Evolutionary conservation across 306 rosid genomes (phyloP), one percentile per base, ranked within the genome.

Genomic region (Lagenaria siceraria): DNA sequence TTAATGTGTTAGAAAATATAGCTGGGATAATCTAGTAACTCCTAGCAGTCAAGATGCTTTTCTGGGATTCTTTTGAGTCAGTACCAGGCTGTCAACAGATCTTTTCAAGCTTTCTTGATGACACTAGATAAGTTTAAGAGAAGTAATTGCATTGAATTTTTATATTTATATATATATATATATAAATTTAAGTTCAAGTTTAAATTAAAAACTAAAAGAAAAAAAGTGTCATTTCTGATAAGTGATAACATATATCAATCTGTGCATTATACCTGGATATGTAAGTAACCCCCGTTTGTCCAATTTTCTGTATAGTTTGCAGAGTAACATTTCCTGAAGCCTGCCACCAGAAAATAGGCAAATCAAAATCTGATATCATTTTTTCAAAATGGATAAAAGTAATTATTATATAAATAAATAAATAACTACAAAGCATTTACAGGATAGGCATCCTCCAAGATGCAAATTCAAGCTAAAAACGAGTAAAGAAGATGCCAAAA

Each of bases 281-380:
- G 85, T 84, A 95, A 83, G 94, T 89, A 71, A 92, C 99, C 80
- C 97, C 96, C 22, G 92, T 89, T 80, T 90, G 92, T 81, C 97
- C 99, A 74, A 95, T 92, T 80, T 85, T 76, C 71, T 85, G 86
- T 56, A 89, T 87, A 0, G 96, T 89, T 58, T 89, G 90, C 58
- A 90, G 87, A 66, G 99, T 90, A 77, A 92, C 93, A 81, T 95
- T 95, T 61, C 99, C 97, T 35, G 99, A 95, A 66, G 97, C 97
- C 97, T 95, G 82, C 43, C 58, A 81, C 51, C 42, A 78, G 35
- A 73, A 62, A 76, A 61, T 49, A 76, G 80, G 60, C 10, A 36
- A 78, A 68, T 79, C 12, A 70, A 70, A 70, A 43, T 46, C 3
- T 27, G 14, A 21, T 66, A 14, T 65, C 27, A 38, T 3, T 36